Evolutionary conservation across 2,329 filamentous ascomycete genomes (phyloP).

Genomic region (Pseudogymnoascus sp.): DNA sequence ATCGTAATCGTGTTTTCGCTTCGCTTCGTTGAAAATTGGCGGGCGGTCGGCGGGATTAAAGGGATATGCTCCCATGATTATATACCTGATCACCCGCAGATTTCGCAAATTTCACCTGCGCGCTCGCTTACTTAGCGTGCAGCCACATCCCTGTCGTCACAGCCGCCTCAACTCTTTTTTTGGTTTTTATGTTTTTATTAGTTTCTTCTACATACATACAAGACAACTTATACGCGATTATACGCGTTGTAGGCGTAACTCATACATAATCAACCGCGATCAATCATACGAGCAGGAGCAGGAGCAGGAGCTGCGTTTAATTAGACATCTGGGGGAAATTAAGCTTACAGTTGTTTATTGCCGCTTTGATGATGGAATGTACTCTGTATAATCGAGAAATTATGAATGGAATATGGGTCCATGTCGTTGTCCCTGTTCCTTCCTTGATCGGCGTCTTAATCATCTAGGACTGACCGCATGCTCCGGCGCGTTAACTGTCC

Average conservation of each 20-base stretch:
- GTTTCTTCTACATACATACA: background rate
- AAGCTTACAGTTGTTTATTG: background rate
- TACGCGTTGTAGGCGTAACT: constrained; percentile 1
- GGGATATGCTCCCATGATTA: constrained; percentile 6
- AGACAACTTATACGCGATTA: background rate
- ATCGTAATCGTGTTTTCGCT: no score
- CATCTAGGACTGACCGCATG: background rate
- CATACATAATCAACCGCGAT: background rate
- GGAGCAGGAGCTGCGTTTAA: no score
- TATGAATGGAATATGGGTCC: background rate
- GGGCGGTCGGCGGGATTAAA: constrained; percentile 7
- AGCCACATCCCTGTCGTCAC: constrained; percentile 10
- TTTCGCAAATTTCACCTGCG: constrained; percentile 11
- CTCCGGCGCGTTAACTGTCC: background rate
- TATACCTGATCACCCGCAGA: constrained; percentile 11
- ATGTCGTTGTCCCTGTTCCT: no score
- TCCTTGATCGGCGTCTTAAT: background rate
- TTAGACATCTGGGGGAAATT: background rate
- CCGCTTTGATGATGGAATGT: no score
- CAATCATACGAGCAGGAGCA: background rate
- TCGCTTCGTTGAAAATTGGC: constrained; percentile 10
- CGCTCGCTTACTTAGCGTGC: constrained; percentile 11
- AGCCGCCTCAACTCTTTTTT: constrained; percentile 10
- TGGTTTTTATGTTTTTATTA: background rate
- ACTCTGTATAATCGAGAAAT: background rate